Base-by-base conservation (phyloP, 2,329 filamentous ascomycete genomes). In the Pyrenophora seminiperda region DNA sequence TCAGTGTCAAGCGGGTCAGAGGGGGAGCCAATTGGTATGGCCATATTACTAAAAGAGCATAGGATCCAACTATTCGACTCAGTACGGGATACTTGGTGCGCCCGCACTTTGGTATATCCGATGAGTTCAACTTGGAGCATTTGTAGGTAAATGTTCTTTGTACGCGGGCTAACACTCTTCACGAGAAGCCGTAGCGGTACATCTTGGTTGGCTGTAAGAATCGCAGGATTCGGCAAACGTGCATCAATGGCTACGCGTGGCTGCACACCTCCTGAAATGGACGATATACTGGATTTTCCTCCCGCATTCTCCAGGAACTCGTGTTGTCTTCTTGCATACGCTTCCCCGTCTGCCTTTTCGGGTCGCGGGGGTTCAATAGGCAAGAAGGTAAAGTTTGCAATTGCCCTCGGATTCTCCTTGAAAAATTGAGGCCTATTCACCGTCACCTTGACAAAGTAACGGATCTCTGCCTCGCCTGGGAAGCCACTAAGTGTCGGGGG, bases 401-500 rank as follows among this genome's bases (percentile, higher is more conserved):
- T 62, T 11, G 75, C 72, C 45, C 92, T 81, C 72, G 91, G 89
- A 65, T 97, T 97, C 75, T 96, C 91, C 68, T 93, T 93, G 74
- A 95, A 90, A 51, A 97, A 81, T 11, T 89, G 87, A 0, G 91
- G 91, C n/a, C 91, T 81, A 65, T 91, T 90, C 5, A 97, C 86
- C 0, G 94, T 97, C n/a, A 89, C 91, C 72, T 99, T 99, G 68
- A 97, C 82, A 70, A 90, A 99, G 75, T 99, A 99, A 61, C 87
- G 83, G 53, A 97, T 92, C 73, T 96, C 91, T 17, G 92, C 93
- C 72, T 92, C 85, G 24, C 87, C 88, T 0, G 90, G 90, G 59
- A 94, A 92, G 3, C 90, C 91, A n/a, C 83, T 89, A 45, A 97
- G 77, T 4, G 91, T 95, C 0, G 94, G 94, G 4, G 94, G 94